Evolutionary conservation across 208 protist species (phyloP), one percentile per base, ranked within the genome.

Genomic region (Giardia muris): DNA sequence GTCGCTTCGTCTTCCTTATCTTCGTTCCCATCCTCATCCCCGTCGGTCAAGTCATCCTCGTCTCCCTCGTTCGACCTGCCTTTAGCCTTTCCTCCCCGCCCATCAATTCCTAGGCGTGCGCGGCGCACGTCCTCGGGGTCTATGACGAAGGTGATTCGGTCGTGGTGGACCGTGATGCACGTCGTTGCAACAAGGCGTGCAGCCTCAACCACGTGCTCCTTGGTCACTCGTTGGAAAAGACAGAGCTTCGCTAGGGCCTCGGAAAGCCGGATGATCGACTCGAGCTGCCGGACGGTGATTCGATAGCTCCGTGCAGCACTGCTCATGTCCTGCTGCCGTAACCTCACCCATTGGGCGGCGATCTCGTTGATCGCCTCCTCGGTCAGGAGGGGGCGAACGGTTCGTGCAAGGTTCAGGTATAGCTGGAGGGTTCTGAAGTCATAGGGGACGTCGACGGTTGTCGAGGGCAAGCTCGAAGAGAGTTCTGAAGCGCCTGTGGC

Each of bases 191-290:
- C 57, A 10, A 76, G 57, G 19, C 30, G 19, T 39, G 57, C 57
- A 39, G 57, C 57, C 57, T 76, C 30, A 10, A 39, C 30, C 30
- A 76, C 57, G 57, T 76, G 57, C 57, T 76, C 57, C 57, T 76
- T 76, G 57, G 57, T 76, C 19, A 76, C 30, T 10, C 19, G 19
- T 30, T 10, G 10, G 10, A 30, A 10, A 10, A 76, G 30, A 30
- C 57, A 76, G 57, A 99, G 99, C 91, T 96, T 97, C 2, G 98
- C 98, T 44, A 98, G 92, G 3, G 97, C 96, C 94, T 99, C 98
- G 0, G 97, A 97, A 43, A 99, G 98, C 90, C 98, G 96, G 67
- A 99, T 96, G 22, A 99, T 94, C 39, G 95, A 96, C 92, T 96
- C 95, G 0, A 96, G 92, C 94, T 98, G 96, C 46, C 98, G 95